phyloP scores from a whole-genome alignment of 306 rosid genomes.

The Sophora flavescens region DNA sequence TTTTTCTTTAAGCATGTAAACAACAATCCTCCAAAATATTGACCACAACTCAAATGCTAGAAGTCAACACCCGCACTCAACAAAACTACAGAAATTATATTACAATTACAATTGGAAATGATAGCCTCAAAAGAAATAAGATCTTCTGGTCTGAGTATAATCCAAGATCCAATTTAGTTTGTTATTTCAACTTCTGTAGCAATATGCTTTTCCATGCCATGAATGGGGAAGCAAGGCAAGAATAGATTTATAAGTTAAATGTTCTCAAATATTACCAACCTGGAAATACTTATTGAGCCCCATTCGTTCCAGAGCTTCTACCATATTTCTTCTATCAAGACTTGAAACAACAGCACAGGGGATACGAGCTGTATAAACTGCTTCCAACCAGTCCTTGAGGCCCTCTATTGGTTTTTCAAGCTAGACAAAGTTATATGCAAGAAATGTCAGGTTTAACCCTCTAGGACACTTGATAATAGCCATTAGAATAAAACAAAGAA shows the following conservation, averaged over 20 bases:
- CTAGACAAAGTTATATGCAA: slow-evolving; percentile 52
- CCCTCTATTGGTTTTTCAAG: slow-evolving; percentile 82
- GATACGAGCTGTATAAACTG: slow-evolving; percentile 83
- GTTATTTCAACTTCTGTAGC: neutral
- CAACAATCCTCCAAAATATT: slow-evolving; percentile 26
- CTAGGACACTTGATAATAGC: slow-evolving; percentile 21
- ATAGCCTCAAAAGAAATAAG: slow-evolving; percentile 1
- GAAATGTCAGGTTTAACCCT: slow-evolving; percentile 31
- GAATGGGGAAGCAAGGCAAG: slow-evolving; percentile 22
- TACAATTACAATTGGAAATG: slow-evolving; percentile 1
- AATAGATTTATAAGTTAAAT: slow-evolving; percentile 11
- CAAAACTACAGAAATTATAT: slow-evolving; percentile 25
- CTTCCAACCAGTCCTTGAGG: slow-evolving; percentile 94
- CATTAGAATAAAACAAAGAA: slow-evolving; percentile 30
- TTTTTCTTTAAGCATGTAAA: slow-evolving; percentile 30
- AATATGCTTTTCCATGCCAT: slow-evolving; percentile 10
- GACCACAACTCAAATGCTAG: slow-evolving; percentile 25
- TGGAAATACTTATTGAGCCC: slow-evolving; percentile 86
- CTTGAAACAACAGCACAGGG: slow-evolving; percentile 98
- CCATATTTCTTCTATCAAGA: slow-evolving; percentile 83
- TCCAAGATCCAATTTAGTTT: slow-evolving; percentile 12
- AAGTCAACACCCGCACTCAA: neutral
- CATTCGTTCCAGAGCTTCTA: slow-evolving; percentile 76
- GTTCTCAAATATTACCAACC: slow-evolving; percentile 61
- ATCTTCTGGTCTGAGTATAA: slow-evolving; percentile 4